These are phyloP conservation scores for Davidsoniella virescens DNA, from an alignment of 2,329 filamentous ascomycete species.

Conservation along the genomic window DNA sequence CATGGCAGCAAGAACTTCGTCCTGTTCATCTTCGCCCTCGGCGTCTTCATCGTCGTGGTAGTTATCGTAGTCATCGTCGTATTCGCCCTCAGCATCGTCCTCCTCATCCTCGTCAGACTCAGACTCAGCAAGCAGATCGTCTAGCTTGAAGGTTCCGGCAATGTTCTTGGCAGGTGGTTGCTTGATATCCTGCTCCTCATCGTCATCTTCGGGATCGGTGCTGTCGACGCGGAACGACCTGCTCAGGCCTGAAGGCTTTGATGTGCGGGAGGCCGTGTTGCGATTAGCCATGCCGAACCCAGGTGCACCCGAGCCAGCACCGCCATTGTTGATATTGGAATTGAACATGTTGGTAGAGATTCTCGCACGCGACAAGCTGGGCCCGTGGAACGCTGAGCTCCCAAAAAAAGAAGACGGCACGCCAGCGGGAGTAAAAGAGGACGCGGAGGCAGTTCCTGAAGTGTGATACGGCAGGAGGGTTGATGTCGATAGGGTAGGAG, in stretches of 20 bases:
- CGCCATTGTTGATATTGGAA: background rate
- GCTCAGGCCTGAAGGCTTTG: slow-evolving; percentile 37
- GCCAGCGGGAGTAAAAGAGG: slow-evolving; percentile 39
- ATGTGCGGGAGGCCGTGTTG: slow-evolving; percentile 7
- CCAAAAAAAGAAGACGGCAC: slow-evolving; percentile 39
- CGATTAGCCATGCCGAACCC: slow-evolving; percentile 2
- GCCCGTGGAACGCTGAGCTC: slow-evolving; percentile 34
- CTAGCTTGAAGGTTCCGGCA: slow-evolving; percentile 15
- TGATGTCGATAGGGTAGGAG: background rate
- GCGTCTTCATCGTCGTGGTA: slow-evolving; percentile 22
- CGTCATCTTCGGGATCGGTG: slow-evolving; percentile 9
- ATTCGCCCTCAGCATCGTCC: slow-evolving; percentile 18
- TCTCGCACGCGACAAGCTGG: slow-evolving; percentile 15
- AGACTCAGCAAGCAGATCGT: slow-evolving; percentile 9
- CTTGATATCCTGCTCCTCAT: background rate
- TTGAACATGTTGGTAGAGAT: slow-evolving; percentile 1
- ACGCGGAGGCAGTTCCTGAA: slow-evolving; percentile 23
- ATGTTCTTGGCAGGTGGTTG: slow-evolving; percentile 13
- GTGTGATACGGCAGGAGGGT: background rate
- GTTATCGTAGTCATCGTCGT: slow-evolving; percentile 23
- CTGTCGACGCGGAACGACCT: slow-evolving; percentile 20
- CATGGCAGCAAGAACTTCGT: slow-evolving; percentile 17
- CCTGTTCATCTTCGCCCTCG: slow-evolving; percentile 21
- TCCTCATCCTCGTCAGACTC: slow-evolving; percentile 14
- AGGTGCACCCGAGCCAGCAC: slow-evolving; percentile 15